phyloP scores from a whole-genome alignment of 2,329 filamentous ascomycete species.

The Colletotrichum cordylinicola region DNA sequence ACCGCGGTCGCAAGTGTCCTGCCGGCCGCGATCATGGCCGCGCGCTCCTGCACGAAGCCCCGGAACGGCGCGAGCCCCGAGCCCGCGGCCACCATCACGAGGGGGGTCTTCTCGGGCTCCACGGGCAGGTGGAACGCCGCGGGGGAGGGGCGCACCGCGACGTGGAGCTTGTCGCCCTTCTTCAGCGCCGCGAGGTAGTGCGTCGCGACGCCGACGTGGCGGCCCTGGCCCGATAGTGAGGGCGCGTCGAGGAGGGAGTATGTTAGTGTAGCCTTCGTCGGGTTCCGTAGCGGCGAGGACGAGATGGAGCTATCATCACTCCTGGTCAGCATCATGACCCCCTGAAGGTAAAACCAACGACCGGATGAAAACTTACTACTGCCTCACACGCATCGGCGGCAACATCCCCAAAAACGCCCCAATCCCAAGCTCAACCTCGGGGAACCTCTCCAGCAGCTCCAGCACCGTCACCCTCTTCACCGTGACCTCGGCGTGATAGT shows the following conservation, averaged over 20 bases:
- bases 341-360: not conserved
- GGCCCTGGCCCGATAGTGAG: constrained; percentile 52
- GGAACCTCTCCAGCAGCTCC: constrained; percentile 66
- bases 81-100: constrained; percentile 46
- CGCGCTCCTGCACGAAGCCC: constrained; percentile 26
- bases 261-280: constrained; percentile 63
- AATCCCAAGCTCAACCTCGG: constrained; percentile 58
- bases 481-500: constrained; percentile 44
- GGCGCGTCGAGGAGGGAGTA: constrained; percentile 64
- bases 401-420: constrained; percentile 67
- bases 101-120: constrained; percentile 40
- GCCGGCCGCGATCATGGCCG: constrained; percentile 52
- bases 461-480: constrained; percentile 60
- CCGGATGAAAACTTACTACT: constrained; percentile 29
- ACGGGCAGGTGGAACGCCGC: constrained; percentile 48
- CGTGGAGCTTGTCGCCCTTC: constrained; percentile 47
- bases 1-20: constrained; percentile 37
- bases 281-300: constrained; percentile 67
- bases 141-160: constrained; percentile 54
- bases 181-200: constrained; percentile 61
- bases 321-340: not conserved
- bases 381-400: constrained; percentile 60
- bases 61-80: constrained; percentile 41
- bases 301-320: constrained; percentile 61
- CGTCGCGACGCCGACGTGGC: constrained; percentile 65